Percentiles rank a stretch among this genome's conserved stretches.
These are phyloP conservation scores for Phytophthora sojae DNA, from an alignment of 352 stramenopile species.

Conservation along the genomic window DNA sequence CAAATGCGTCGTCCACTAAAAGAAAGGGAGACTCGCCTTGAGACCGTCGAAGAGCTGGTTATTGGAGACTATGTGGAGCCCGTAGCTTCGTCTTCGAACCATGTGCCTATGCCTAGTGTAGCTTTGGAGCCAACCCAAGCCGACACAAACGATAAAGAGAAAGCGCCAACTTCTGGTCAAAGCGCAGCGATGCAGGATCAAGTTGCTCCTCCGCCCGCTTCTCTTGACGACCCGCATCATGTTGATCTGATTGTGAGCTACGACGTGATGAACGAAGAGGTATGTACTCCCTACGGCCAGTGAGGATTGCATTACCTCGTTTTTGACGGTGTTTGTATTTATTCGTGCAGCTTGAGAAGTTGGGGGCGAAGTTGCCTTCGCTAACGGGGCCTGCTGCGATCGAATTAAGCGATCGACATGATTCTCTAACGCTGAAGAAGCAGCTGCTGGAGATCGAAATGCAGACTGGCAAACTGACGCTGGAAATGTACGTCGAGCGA, in stretches of 20 bases:
- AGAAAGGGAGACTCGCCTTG: slow-evolving; percentile 60
- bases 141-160: neutral
- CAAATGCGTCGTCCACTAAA: slow-evolving; percentile 65
- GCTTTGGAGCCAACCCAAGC: slow-evolving; percentile 11
- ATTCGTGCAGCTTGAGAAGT: slow-evolving; percentile 60
- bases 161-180: neutral
- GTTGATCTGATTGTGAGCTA: slow-evolving; percentile 85
- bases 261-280: slow-evolving; percentile 88
- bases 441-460: slow-evolving; percentile 88
- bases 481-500: slow-evolving; percentile 71
- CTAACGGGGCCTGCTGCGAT: slow-evolving; percentile 41
- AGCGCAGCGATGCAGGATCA: slow-evolving; percentile 6
- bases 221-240: slow-evolving; percentile 57
- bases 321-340: slow-evolving; percentile 7
- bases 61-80: slow-evolving; percentile 65
- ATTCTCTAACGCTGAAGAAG: slow-evolving; percentile 80
- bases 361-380: slow-evolving; percentile 59
- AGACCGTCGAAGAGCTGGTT: slow-evolving; percentile 57
- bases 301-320: neutral
- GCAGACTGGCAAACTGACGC: slow-evolving; percentile 78
- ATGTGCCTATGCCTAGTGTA: slow-evolving; percentile 23
- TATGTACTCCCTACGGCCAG: slow-evolving; percentile 20
- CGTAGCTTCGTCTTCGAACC: neutral
- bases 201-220: neutral
- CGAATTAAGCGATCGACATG: slow-evolving; percentile 63